Evolutionary conservation across 208 protist genomes (phyloP), one percentile per base, ranked within the genome.

Genomic region (Crithidia expoeki): DNA sequence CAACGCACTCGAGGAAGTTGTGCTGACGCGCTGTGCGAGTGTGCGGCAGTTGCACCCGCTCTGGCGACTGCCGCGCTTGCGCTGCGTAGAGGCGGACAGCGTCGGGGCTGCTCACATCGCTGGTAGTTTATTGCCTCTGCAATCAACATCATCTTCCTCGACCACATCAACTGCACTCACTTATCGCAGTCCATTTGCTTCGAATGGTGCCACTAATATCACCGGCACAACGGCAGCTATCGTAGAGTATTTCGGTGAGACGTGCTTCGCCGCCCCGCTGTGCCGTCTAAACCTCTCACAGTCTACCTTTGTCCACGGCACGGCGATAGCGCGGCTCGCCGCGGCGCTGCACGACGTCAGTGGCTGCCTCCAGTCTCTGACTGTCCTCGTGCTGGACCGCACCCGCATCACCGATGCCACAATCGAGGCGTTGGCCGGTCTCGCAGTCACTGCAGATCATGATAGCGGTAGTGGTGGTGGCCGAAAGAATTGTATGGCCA

Each of bases 11-110:
- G 47, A 73, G 60, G 74, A 64, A 34, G 28, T 79, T 14, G 34
- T 52, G 36, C 55, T 72, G 25, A 69, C 50, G 10, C 58, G 61
- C 23, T 79, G 74, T 32, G 62, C 21, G 21, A 55, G 49, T 50
- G 23, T 78, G 4, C 46, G 11, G 34, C n/a, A 27, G 33, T 14
- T 72, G 30, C 30, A 53, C 50, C 57, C 72, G 17, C 72, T 78
- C 38, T 71, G 64, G 72, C 64, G 33, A 17, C 72, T 78, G 0
- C 64, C 64, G 7, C 57, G 49, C 9, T 33, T 70, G 33, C 64
- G 65, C 51, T 68, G 58, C 53, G 72, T 71, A 16, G 72, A 78
- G 58, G 64, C 57, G 5, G 64, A 60, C 34, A 66, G 40, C 25
- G 59, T 52, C 64, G 44, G 55, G 11, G 58, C 36, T n/a, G 33